Percentiles rank a stretch among this genome's conserved stretches.
Evolutionary conservation across 2,329 filamentous ascomycete species (phyloP).

Genomic region (Tricladium varicosporioides): DNA sequence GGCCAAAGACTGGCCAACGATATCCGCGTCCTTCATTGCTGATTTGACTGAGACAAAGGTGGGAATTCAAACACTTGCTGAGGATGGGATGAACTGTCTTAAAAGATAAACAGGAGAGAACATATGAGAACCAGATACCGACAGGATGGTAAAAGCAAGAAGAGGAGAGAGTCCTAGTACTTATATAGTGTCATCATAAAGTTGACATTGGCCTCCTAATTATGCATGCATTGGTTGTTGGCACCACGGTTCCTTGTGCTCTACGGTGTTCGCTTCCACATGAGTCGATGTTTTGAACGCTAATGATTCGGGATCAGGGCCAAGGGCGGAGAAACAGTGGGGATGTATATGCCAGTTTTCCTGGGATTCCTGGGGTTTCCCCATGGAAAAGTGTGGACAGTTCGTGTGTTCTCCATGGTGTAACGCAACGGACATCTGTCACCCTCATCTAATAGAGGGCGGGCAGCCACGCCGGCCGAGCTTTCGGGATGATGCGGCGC

Average conservation of each 20-base stretch:
- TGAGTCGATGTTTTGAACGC: background rate
- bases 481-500: background rate
- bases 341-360: background rate
- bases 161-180: background rate
- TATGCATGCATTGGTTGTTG: background rate
- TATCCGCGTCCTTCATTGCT: conserved; percentile 7
- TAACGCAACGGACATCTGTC: conserved; percentile 1
- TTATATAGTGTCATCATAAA: background rate
- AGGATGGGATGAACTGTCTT: background rate
- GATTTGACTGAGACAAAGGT: background rate
- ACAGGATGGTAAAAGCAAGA: background rate
- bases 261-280: background rate
- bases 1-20: conserved; percentile 7
- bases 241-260: background rate
- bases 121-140: background rate
- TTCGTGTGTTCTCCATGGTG: conserved; percentile 5
- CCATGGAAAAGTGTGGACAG: background rate
- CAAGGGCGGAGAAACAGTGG: background rate
- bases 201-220: background rate
- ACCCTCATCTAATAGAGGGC: background rate
- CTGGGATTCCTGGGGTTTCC: conserved; percentile 3
- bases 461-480: background rate
- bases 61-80: background rate
- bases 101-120: background rate
- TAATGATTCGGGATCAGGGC: background rate